These are phyloP conservation scores for Yamadazyma diddensiae DNA, from an alignment of 1,139 yeast genomes.

Conservation along the genomic window DNA sequence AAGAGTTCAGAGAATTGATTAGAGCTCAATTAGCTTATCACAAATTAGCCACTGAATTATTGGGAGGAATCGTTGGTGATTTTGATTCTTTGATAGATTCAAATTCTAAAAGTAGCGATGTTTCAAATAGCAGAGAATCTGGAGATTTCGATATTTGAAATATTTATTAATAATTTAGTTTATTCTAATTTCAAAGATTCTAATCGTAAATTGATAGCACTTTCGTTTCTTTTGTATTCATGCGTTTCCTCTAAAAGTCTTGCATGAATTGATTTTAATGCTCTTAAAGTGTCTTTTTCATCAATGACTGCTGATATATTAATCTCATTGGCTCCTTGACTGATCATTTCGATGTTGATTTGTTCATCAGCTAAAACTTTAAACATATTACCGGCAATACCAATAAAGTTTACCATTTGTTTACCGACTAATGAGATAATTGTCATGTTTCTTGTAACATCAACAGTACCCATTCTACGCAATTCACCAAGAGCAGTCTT, in stretches of 20 bases:
- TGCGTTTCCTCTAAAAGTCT: constrained; percentile 56
- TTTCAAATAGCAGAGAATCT: constrained; percentile 28
- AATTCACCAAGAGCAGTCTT: constrained; percentile 75
- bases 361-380: constrained; percentile 88
- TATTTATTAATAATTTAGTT: not conserved
- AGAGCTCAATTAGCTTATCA: constrained; percentile 84
- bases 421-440: constrained; percentile 93
- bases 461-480: constrained; percentile 80
- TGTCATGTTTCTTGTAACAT: constrained; percentile 81
- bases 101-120: constrained; percentile 20
- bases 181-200: constrained; percentile 29
- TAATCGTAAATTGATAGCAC: constrained; percentile 37
- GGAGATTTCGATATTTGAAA: constrained; percentile 45
- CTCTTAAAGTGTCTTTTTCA: constrained; percentile 77
- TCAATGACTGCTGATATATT: constrained; percentile 94
- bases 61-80: constrained; percentile 64
- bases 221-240: constrained; percentile 23
- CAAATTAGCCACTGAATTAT: constrained; percentile 69
- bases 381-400: constrained; percentile 97
- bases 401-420: constrained; percentile 94
- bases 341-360: constrained; percentile 94
- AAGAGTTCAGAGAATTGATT: constrained; percentile 66
- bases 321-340: constrained; percentile 97
- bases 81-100: constrained; percentile 61
- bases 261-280: constrained; percentile 82